Conservation (phyloP, 495 filamentous ascomycete genomes). For the Trypethelium eluteriae region DNA sequence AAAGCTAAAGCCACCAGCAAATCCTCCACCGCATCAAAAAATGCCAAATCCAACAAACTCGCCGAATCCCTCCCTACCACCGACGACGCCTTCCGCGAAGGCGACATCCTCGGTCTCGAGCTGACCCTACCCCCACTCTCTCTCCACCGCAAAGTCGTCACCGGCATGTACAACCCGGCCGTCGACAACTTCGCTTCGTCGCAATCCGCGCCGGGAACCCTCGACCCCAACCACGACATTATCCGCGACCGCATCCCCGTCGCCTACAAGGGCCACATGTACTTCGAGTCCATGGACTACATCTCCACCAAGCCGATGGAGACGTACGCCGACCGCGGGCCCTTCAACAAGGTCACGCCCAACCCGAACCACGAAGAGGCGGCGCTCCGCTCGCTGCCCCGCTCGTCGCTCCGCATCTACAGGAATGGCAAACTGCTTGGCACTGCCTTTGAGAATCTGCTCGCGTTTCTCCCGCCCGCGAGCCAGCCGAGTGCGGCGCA, state of each 20-base stretch:
- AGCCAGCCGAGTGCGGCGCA: conserved; percentile 66
- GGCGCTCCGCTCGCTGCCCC: conserved; percentile 72
- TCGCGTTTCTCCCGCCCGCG: conserved; percentile 87
- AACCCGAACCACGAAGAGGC: conserved; percentile 65
- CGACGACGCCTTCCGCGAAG: conserved; percentile 50
- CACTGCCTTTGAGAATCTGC: conserved; percentile 77
- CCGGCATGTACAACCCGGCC: conserved; percentile 76
- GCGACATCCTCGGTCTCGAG: conserved; percentile 91
- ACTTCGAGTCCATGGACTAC: conserved; percentile 93
- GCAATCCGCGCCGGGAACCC: conserved; percentile 46
- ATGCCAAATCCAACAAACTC: conserved; percentile 38
- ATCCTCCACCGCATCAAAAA: conserved; percentile 44
- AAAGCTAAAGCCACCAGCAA: conserved; percentile 28
- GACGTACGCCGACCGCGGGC: conserved; percentile 64
- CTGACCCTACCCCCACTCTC: conserved; percentile 80
- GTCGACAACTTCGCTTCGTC: conserved; percentile 44
- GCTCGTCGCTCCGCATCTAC: conserved; percentile 78
- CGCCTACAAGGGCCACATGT: conserved; percentile 82
- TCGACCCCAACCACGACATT: conserved; percentile 52
- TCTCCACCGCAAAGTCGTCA: conserved; percentile 79
- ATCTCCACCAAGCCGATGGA: conserved; percentile 82
- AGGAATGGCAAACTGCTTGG: conserved; percentile 86
- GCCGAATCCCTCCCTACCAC: conserved; percentile 28
- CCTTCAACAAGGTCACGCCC: conserved; percentile 43
- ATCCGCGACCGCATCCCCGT: conserved; percentile 93